Percentiles rank a stretch among this genome's conserved stretches.
Evolutionary conservation across 257 asterid species (phyloP).

Genomic region (Primulina huaijiensis): DNA sequence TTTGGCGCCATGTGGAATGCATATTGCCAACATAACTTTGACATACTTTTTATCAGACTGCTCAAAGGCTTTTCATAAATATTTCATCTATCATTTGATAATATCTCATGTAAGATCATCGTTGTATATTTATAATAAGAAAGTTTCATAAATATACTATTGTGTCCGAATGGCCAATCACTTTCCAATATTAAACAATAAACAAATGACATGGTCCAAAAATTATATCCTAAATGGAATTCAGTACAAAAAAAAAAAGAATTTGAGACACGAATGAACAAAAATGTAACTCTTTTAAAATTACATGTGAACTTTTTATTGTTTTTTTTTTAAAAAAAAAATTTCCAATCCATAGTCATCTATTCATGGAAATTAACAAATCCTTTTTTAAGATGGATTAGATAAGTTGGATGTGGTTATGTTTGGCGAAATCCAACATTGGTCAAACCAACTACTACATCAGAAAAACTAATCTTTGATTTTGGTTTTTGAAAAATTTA

Average conservation of each 20-base stretch:
- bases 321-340: no score
- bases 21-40: slow-evolving; percentile 13
- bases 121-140: no score
- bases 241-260: no score
- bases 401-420: slow-evolving; percentile 30
- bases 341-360: neutral
- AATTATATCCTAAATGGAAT: neutral
- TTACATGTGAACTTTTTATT: no score
- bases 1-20: slow-evolving; percentile 26
- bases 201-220: no score
- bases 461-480: no score
- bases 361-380: slow-evolving; percentile 12
- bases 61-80: neutral
- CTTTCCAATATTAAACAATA: no score
- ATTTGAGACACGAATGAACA: no score
- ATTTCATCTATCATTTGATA: neutral
- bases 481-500: no score
- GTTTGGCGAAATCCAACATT: slow-evolving; percentile 24
- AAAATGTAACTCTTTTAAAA: no score
- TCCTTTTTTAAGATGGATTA: slow-evolving; percentile 35
- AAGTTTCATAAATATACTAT: no score
- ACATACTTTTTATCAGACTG: neutral
- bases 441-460: slow-evolving; percentile 44
- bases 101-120: neutral
- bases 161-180: no score